Conservation (phyloP, 495 filamentous ascomycete genomes). For the Xanthoparmelia taractica region DNA sequence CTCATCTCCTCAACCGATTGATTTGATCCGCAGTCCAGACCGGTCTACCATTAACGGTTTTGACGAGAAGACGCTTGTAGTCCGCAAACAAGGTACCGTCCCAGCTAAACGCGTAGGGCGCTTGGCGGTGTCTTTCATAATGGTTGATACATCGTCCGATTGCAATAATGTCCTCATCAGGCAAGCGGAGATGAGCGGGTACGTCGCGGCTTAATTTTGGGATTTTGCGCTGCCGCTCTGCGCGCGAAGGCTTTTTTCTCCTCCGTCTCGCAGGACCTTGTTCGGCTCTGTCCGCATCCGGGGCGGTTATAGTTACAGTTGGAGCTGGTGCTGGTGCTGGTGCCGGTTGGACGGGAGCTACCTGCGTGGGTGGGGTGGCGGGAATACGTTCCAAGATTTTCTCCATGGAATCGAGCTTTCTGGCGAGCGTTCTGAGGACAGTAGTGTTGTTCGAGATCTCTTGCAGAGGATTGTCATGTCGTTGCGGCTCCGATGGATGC, state of each 20-base stretch:
- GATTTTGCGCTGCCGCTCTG: background rate
- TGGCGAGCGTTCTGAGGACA: background rate
- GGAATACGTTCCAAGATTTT: background rate
- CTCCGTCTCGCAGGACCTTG: background rate
- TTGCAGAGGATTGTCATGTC: background rate
- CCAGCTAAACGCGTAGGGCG: background rate
- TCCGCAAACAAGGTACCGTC: background rate
- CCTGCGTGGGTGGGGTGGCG: background rate
- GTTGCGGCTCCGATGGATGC: background rate
- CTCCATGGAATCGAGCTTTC: background rate
- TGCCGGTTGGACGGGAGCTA: too few relatives aligned
- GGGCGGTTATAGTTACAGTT: background rate
- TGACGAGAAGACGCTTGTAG: background rate
- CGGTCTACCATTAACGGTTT: background rate
- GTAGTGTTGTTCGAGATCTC: background rate
- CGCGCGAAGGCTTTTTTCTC: background rate
- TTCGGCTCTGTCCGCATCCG: background rate
- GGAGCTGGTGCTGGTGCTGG: background rate
- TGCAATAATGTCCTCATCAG: background rate
- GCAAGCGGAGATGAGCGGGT: background rate
- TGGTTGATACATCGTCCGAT: background rate
- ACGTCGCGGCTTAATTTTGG: background rate
- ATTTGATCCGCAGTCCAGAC: background rate
- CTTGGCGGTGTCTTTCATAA: background rate
- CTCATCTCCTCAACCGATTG: background rate